Evolutionary conservation across 2,329 filamentous ascomycete genomes (phyloP).

Genomic region (Ophiocordyceps robertsii): DNA sequence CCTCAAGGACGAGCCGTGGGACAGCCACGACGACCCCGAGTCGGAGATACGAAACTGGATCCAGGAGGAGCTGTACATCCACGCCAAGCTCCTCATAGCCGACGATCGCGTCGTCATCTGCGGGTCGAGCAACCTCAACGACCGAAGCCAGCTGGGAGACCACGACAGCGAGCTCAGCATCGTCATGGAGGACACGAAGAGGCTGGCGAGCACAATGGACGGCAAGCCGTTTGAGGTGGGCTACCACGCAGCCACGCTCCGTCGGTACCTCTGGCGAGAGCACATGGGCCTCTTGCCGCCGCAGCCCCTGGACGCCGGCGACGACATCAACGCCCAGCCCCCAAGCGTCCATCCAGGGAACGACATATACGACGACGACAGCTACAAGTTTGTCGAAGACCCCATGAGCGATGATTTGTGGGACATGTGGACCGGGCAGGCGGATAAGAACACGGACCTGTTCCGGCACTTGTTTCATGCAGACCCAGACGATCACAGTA

Average conservation of each 20-base stretch:
- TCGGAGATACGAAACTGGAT: conserved; percentile 80
- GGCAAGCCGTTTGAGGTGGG: conserved; percentile 65
- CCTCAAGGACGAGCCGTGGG: conserved; percentile 60
- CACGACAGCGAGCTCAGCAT: conserved; percentile 89
- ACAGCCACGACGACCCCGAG: conserved; percentile 48
- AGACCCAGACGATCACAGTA: conserved; percentile 77
- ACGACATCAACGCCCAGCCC: conserved; percentile 62
- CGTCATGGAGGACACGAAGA: conserved; percentile 72
- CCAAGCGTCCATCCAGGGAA: conserved; percentile 55
- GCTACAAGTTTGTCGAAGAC: conserved; percentile 54
- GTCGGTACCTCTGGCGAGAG: conserved; percentile 78
- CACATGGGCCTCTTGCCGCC: conserved; percentile 71
- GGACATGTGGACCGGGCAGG: conserved; percentile 54
- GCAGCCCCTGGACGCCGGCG: conserved; percentile 52
- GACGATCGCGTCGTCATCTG: conserved; percentile 80
- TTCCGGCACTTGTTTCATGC: conserved; percentile 75
- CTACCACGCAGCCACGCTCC: conserved; percentile 69
- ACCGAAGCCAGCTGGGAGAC: conserved; percentile 72
- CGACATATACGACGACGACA: conserved; percentile 45
- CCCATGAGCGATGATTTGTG: conserved; percentile 55
- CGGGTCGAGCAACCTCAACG: conserved; percentile 83
- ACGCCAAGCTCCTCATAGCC: conserved; percentile 79
- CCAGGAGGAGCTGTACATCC: conserved; percentile 92
- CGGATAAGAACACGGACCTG: conserved; percentile 57
- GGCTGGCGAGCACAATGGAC: conserved; percentile 61